Conservation (phyloP, 1,284 basidiomycete species). For the Marasmius oreades region DNA sequence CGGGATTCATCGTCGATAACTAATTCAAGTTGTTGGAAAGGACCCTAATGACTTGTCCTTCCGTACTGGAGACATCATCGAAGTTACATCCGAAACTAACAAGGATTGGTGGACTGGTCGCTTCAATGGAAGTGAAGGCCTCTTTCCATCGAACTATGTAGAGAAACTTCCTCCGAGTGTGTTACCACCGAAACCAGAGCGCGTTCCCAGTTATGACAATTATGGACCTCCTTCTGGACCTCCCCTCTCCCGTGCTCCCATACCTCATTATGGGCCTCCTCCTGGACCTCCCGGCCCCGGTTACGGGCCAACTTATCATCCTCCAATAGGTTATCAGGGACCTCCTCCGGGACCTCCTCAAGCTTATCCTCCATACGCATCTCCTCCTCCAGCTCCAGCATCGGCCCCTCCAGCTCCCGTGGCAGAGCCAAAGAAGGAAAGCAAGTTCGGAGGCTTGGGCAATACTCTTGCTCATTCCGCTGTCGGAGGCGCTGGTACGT, state of each 20-base stretch:
- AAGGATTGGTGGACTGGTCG: constrained; percentile 56
- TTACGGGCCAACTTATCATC: constrained; percentile 14
- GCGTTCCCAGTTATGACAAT: constrained; percentile 12
- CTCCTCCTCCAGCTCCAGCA: constrained; percentile 24
- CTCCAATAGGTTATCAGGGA: constrained; percentile 21
- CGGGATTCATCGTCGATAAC: constrained; percentile 8
- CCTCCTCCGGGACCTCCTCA: constrained; percentile 6
- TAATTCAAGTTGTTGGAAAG: constrained; percentile 28
- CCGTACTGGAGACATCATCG: constrained; percentile 48
- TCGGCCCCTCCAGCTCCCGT: constrained; percentile 34
- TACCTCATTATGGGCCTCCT: constrained; percentile 14
- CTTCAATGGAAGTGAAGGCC: constrained; percentile 45
- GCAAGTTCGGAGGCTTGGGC: constrained; percentile 56
- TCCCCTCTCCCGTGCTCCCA: constrained; percentile 18
- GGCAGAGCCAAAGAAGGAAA: constrained; percentile 50
- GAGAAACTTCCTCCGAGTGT: constrained; percentile 35
- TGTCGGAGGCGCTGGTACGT: constrained; percentile 52
- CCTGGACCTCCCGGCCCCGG: constrained; percentile 9
- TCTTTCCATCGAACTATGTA: constrained; percentile 60
- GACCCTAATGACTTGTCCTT: constrained; percentile 57
- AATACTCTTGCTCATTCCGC: constrained; percentile 58
- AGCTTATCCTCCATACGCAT: constrained; percentile 15
- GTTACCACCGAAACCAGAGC: constrained; percentile 16
- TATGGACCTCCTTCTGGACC: constrained; percentile 9
- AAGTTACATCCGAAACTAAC: constrained; percentile 53